A percentile compares a stretch with the other conserved stretches of the same genome.
Conservation (phyloP, 345 rosid genomes). For the Turnera subulata region DNA sequence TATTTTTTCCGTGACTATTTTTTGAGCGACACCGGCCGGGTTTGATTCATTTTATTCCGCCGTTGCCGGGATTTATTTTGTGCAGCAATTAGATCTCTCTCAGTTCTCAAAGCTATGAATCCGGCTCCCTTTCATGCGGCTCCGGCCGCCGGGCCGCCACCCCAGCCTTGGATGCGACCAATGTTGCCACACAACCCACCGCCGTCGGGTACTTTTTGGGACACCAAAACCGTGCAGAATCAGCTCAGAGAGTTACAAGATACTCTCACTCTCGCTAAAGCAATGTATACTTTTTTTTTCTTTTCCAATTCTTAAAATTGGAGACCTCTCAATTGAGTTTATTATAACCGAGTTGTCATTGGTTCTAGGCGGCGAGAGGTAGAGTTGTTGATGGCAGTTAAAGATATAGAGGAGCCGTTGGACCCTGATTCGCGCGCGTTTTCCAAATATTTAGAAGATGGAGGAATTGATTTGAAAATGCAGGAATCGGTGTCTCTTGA, state of each 20-base stretch:
- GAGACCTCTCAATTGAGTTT: too few relatives aligned
- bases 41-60: too few relatives aligned
- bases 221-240: slow-evolving; percentile 35
- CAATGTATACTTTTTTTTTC: slow-evolving; percentile 47
- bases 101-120: too few relatives aligned
- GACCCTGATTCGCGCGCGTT: slow-evolving; percentile 27
- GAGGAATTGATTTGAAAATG: slow-evolving; percentile 36
- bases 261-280: slow-evolving; percentile 55
- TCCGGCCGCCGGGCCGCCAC: too few relatives aligned
- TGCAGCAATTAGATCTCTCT: too few relatives aligned
- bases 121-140: not conserved
- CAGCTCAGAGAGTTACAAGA: slow-evolving; percentile 53
- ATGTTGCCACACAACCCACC: slow-evolving; percentile 67
- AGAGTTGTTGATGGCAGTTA: slow-evolving; percentile 40
- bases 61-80: too few relatives aligned
- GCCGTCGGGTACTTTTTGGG: slow-evolving; percentile 54
- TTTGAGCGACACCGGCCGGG: too few relatives aligned
- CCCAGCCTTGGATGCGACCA: slow-evolving; percentile 44
- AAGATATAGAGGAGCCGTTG: slow-evolving; percentile 22
- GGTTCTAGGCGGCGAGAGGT: slow-evolving; percentile 65
- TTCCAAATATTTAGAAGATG: slow-evolving; percentile 38
- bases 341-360: not conserved
- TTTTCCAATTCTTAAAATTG: too few relatives aligned
- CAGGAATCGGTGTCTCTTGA: slow-evolving; percentile 56
- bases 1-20: too few relatives aligned